Percentiles rank a stretch among this genome's conserved stretches.
Conservation (phyloP, 768 basidiomycete species). For the Fomitopsis pulvina region DNA sequence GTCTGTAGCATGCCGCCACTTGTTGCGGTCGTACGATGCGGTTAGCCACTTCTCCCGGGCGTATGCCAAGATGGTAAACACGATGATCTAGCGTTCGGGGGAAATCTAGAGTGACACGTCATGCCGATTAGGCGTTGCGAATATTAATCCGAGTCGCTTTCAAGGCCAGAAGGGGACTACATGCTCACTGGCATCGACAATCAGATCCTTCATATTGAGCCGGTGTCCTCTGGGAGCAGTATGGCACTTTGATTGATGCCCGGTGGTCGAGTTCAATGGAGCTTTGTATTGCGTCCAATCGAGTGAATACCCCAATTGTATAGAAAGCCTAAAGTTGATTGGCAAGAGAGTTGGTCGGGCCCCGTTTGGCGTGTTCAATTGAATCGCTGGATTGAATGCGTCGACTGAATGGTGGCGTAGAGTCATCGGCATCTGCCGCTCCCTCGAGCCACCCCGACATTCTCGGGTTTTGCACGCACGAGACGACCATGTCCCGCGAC, state of each 20-base stretch:
- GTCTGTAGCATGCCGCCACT: background rate
- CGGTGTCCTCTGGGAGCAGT: background rate
- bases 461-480: too few species aligned
- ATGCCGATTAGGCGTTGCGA: constrained; percentile 1
- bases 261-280: background rate
- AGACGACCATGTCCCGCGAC: too few species aligned
- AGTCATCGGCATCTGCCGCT: background rate
- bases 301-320: background rate
- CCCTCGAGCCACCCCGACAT: background rate
- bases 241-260: background rate
- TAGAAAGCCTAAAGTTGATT: background rate
- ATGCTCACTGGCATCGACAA: constrained; percentile 56
- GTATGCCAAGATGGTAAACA: constrained; percentile 75
- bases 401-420: background rate
- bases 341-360: background rate
- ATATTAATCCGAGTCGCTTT: too few species aligned
- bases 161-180: background rate
- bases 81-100: constrained; percentile 66
- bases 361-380: background rate
- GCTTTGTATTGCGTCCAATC: background rate
- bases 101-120: constrained; percentile 46
- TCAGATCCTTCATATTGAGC: constrained; percentile 47
- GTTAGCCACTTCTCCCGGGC: constrained; percentile 74
- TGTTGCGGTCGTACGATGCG: constrained; percentile 48
- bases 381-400: background rate